phyloP scores from a whole-genome alignment of 2,329 filamentous ascomycete genomes.

The Colletotrichum sp. region DNA sequence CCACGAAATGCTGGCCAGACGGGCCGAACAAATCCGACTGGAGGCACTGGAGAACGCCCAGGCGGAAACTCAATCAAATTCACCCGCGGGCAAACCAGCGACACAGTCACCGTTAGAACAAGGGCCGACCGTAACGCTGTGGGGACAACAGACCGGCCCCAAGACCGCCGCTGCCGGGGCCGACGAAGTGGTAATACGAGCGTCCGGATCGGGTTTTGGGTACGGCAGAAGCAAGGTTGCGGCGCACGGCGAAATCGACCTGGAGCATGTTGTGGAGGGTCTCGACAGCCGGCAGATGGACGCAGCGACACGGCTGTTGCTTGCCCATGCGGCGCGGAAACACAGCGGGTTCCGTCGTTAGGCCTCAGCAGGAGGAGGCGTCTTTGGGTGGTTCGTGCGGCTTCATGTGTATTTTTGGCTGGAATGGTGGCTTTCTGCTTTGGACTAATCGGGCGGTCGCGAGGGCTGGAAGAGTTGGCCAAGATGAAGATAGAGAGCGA shows the following conservation, averaged over 20 bases:
- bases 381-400: background rate
- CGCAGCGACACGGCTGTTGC: background rate
- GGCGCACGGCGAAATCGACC: background rate
- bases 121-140: background rate
- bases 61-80: background rate
- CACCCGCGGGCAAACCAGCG: background rate
- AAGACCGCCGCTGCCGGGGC: background rate
- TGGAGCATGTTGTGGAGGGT: background rate
- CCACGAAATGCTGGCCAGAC: background rate
- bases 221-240: background rate
- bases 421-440: background rate
- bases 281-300: conserved; percentile 1
- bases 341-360: background rate
- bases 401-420: background rate
- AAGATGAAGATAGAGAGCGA: background rate
- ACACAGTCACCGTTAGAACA: background rate
- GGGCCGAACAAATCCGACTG: background rate
- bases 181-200: background rate
- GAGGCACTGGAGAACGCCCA: background rate
- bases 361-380: background rate
- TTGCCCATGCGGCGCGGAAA: background rate
- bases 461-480: background rate
- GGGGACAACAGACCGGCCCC: background rate
- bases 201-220: background rate
- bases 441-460: background rate